Conservation (phyloP, 1,139 yeast genomes). For the Hansenula anomala region DNA sequence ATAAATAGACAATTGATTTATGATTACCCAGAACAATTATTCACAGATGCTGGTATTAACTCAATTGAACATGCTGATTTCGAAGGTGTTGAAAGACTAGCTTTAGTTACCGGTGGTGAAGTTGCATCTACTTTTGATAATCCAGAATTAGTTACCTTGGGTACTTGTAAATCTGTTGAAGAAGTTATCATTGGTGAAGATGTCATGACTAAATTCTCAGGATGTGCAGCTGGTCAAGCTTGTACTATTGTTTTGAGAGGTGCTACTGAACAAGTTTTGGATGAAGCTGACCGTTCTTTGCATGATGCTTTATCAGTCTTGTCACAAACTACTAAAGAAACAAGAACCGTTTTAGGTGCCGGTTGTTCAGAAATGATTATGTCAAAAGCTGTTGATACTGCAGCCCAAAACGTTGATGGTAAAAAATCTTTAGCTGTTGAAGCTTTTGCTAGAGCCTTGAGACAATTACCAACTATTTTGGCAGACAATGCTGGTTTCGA, state of each 20-base stretch:
- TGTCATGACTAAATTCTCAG: slow-evolving; percentile 79
- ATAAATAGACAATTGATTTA: slow-evolving; percentile 94
- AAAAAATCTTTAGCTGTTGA: slow-evolving; percentile 93
- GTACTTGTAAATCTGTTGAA: slow-evolving; percentile 85
- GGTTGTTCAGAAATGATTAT: slow-evolving; percentile 98
- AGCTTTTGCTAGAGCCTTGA: slow-evolving; percentile 87
- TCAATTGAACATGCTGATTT: slow-evolving; percentile 98
- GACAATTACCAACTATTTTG: slow-evolving; percentile 91
- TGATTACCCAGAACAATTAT: slow-evolving; percentile 96
- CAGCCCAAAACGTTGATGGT: slow-evolving; percentile 90
- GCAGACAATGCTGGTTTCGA: slow-evolving; percentile 98
- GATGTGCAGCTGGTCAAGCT: slow-evolving; percentile 94
- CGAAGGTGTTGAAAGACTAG: slow-evolving; percentile 95
- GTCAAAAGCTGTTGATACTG: slow-evolving; percentile 96
- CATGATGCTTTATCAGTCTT: slow-evolving; percentile 96
- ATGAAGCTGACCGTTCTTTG: slow-evolving; percentile 94
- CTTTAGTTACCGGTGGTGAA: slow-evolving; percentile 96
- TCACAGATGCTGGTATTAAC: slow-evolving; percentile 82
- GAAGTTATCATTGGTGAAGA: slow-evolving; percentile 92
- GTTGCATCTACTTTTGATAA: slow-evolving; percentile 95
- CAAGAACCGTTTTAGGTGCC: slow-evolving; percentile 96
- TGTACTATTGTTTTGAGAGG: slow-evolving; percentile 96
- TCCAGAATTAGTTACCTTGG: slow-evolving; percentile 81
- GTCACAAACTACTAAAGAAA: slow-evolving; percentile 91
- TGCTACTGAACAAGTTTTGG: slow-evolving; percentile 93